A percentile compares a stretch with the other conserved stretches of the same genome.
Conservation (phyloP, 2,329 filamentous ascomycete species). For the Pestalotiopsis sp. region DNA sequence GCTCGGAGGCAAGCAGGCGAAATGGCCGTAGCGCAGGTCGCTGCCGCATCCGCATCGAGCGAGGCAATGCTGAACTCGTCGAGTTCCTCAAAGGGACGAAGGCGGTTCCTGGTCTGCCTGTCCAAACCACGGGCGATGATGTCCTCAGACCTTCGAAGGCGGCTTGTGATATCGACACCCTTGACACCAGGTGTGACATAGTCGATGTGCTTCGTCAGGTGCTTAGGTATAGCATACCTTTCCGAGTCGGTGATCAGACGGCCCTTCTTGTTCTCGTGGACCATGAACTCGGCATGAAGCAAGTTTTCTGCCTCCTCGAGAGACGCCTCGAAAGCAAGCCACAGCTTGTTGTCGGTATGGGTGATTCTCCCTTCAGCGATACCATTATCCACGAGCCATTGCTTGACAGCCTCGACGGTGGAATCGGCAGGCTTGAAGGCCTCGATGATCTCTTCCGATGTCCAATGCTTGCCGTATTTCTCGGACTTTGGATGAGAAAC, state of each 20-base stretch:
- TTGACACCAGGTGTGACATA: slow-evolving; percentile 25
- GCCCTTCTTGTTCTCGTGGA: slow-evolving; percentile 6
- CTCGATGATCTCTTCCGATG: slow-evolving; percentile 1
- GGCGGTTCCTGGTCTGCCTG: not conserved
- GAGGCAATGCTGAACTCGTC: not conserved
- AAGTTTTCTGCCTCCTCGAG: slow-evolving; percentile 32
- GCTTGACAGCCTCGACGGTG: slow-evolving; percentile 4
- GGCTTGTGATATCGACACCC: not conserved
- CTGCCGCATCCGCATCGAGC: not conserved
- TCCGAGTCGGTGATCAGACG: slow-evolving; percentile 10
- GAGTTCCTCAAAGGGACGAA: not conserved
- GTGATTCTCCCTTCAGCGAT: slow-evolving; percentile 3
- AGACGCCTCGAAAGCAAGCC: slow-evolving; percentile 8
- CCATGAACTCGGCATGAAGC: slow-evolving; percentile 29
- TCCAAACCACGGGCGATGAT: not conserved
- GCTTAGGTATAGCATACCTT: slow-evolving; percentile 23
- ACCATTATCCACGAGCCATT: slow-evolving; percentile 4
- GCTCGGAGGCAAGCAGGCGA: slow-evolving; percentile 3
- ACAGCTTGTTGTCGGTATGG: slow-evolving; percentile 4
- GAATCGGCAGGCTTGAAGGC: slow-evolving; percentile 1
- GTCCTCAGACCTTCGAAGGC: not conserved
- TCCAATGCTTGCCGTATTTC: slow-evolving; percentile 10
- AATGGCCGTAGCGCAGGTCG: not conserved
- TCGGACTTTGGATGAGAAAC: not conserved
- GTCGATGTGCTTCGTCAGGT: slow-evolving; percentile 24